Base-by-base conservation (phyloP, 495 filamentous ascomycete genomes). In the Clohesyomyces aquaticus region DNA sequence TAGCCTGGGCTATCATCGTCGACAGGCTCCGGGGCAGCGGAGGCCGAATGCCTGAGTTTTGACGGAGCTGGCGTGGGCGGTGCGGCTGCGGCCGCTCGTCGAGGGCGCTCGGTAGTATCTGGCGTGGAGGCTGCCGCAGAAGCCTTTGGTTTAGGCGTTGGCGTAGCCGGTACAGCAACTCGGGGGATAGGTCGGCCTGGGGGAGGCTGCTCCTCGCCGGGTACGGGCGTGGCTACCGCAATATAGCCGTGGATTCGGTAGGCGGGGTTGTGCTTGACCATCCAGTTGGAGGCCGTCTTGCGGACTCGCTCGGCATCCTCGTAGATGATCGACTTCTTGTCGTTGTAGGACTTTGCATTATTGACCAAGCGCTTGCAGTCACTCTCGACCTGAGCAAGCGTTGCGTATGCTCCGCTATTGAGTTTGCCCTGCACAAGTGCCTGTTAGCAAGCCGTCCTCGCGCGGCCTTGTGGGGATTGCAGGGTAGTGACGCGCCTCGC, bases 311-410 rank as follows among this genome's bases (percentile, higher is more conserved):
- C 89, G 0, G 89, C 88, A 72, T 92, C 89, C 4, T 86, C 84
- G 70, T 85, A 90, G 26, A 88, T 75, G 38, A 84, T 75, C 1
- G 87, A 87, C 21, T 76, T 78, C 69, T 83, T 86, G 51, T 84
- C 79, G 67, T 90, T 90, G 74, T 80, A 89, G 22, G 85, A 81
- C 69, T 91, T 91, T 4, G 88, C 88, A 71, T 91, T 92, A 38
- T 79, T 80, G 59, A 92, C 83, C 78, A 92, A 83, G 43, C 88
- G 87, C 76, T 91, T 91, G 67, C 90, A 80, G 67, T 89, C 88
- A 67, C 84, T 83, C 70, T 92, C 89, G 6, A 92, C 70, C 26
- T 79, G 75, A 22, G 87, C 81, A 42, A 92, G 74, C 32, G 75
- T 83, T 11, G 78, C 68, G 72, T 91, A 95, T 59, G 84, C 81